phyloP scores from a whole-genome alignment of 257 asterid species.

The Anisodus acutangulus region DNA sequence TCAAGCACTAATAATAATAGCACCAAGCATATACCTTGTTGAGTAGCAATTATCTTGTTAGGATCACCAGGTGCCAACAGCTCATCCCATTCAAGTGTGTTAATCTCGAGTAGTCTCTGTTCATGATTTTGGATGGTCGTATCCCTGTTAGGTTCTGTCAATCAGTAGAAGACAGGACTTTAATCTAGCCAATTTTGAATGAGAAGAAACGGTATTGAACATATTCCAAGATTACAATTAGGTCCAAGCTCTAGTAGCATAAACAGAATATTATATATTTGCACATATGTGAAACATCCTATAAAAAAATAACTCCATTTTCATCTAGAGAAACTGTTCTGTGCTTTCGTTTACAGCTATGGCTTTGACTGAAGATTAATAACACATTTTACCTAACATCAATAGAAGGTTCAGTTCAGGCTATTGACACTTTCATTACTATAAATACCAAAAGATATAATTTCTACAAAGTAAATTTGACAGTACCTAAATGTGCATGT shows the following conservation, averaged over 20 bases:
- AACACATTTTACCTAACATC: background rate
- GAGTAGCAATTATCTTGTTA: constrained; percentile 49
- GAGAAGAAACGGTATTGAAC: background rate
- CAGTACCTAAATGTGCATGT: constrained; percentile 43
- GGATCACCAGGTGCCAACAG: constrained; percentile 75
- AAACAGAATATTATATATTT: background rate
- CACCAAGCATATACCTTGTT: constrained; percentile 54
- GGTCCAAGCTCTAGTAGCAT: background rate
- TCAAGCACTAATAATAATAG: background rate
- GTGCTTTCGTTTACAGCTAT: background rate
- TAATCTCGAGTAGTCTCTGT: constrained; percentile 79
- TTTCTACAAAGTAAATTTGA: background rate
- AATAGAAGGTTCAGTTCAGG: constrained; percentile 11
- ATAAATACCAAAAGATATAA: background rate
- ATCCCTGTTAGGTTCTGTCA: constrained; percentile 58
- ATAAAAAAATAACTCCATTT: background rate
- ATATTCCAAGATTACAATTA: constrained; percentile 1
- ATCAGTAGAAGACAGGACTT: constrained; percentile 36
- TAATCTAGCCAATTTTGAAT: constrained; percentile 34
- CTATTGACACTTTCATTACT: background rate
- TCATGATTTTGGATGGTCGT: constrained; percentile 61
- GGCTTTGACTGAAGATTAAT: background rate
- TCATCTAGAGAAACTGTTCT: background rate
- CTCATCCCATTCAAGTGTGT: constrained; percentile 99
- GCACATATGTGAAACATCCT: background rate